Evolutionary conservation across 2,329 filamentous ascomycete species (phyloP).

Genomic region (Dactylellina haptotyla): DNA sequence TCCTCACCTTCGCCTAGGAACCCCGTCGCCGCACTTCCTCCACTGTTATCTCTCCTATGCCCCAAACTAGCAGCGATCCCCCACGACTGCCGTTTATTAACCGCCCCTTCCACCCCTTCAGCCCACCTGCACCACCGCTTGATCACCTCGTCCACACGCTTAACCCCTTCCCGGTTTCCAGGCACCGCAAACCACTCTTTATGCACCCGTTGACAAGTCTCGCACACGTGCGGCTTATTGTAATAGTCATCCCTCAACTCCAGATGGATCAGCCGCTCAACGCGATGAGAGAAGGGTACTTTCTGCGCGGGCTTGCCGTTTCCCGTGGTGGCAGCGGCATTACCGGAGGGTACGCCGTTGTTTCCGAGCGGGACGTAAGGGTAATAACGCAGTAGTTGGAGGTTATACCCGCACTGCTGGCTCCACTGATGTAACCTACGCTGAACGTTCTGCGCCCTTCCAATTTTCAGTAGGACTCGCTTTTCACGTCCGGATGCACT

Average conservation of each 20-base stretch:
- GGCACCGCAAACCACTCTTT: constrained; percentile 95
- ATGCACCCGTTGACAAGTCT: constrained; percentile 83
- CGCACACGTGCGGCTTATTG: constrained; percentile 68
- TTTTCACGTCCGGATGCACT: constrained; percentile 65
- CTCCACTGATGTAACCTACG: constrained; percentile 92
- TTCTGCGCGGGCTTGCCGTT: constrained; percentile 67
- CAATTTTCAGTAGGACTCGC: constrained; percentile 71
- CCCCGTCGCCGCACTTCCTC: neutral
- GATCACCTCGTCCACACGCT: constrained; percentile 76
- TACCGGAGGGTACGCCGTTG: constrained; percentile 7
- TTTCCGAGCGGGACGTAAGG: constrained; percentile 73
- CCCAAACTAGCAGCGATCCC: constrained; percentile 14
- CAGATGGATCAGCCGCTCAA: constrained; percentile 89
- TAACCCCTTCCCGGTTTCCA: constrained; percentile 75
- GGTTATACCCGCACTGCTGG: constrained; percentile 87
- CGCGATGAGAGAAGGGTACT: constrained; percentile 84
- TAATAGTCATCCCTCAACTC: constrained; percentile 72
- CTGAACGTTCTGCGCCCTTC: constrained; percentile 80
- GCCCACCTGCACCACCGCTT: constrained; percentile 88
- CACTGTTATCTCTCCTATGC: constrained; percentile 34
- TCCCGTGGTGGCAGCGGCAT: neutral
- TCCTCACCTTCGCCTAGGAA: constrained; percentile 6
- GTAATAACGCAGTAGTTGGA: constrained; percentile 90
- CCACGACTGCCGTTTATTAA: constrained; percentile 22
- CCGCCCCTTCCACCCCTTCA: constrained; percentile 63